phyloP scores from a whole-genome alignment of 257 asterid genomes.

The Lantana camara region DNA sequence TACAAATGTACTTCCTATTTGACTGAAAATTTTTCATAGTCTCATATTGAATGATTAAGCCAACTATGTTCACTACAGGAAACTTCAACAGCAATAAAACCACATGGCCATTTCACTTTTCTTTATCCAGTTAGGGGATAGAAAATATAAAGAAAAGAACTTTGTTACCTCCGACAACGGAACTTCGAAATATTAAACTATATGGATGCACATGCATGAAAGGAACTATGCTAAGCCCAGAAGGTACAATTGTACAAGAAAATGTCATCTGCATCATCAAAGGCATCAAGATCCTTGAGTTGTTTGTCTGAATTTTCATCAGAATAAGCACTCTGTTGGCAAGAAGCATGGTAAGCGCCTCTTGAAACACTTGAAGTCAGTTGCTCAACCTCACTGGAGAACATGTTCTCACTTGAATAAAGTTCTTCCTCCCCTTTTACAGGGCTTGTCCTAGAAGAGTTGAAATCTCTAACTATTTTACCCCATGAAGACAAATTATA shows the following conservation, averaged over 20 bases:
- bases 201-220: slow-evolving; percentile 35
- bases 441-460: slow-evolving; percentile 28
- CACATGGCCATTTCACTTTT: slow-evolving; percentile 1
- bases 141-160: background rate
- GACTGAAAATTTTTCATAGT: background rate
- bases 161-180: slow-evolving; percentile 17
- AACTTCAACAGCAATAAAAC: background rate
- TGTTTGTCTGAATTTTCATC: slow-evolving; percentile 27
- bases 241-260: slow-evolving; percentile 43
- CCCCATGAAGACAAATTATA: slow-evolving; percentile 42
- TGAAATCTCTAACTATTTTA: slow-evolving; percentile 26
- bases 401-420: slow-evolving; percentile 20
- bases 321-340: slow-evolving; percentile 27
- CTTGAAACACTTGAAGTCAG: background rate
- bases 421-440: slow-evolving; percentile 27
- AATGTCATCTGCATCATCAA: slow-evolving; percentile 45
- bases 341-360: slow-evolving; percentile 1
- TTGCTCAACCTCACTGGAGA: slow-evolving; percentile 25
- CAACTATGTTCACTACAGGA: background rate
- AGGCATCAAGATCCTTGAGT: slow-evolving; percentile 32
- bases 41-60: background rate
- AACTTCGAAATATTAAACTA: slow-evolving; percentile 30
- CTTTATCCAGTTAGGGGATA: background rate
- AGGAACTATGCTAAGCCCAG: slow-evolving; percentile 36
- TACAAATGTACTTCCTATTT: background rate